phyloP scores from a whole-genome alignment of 352 stramenopile species.

The Phytopythium litorale region DNA sequence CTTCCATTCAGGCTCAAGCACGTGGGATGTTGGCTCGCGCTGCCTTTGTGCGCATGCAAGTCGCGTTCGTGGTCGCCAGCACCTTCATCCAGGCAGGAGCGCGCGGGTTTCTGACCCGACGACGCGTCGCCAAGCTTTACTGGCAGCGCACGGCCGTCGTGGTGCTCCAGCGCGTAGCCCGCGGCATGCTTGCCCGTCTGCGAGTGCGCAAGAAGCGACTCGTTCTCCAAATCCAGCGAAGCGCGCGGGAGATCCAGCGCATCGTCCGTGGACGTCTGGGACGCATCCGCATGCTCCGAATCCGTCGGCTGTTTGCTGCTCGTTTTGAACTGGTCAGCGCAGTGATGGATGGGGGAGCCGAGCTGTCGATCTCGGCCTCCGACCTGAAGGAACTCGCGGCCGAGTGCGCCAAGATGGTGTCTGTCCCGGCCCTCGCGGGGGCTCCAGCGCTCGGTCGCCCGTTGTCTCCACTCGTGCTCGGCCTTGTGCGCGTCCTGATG shows the following conservation, averaged over 20 bases:
- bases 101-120: slow-evolving; percentile 62
- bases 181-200: slow-evolving; percentile 49
- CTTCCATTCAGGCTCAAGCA: slow-evolving; percentile 69
- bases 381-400: slow-evolving; percentile 55
- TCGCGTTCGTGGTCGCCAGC: slow-evolving; percentile 67
- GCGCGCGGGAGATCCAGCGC: slow-evolving; percentile 38
- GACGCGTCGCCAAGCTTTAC: slow-evolving; percentile 62
- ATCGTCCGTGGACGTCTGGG: slow-evolving; percentile 52
- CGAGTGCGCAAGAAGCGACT: slow-evolving; percentile 20
- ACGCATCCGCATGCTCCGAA: slow-evolving; percentile 50
- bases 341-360: neutral
- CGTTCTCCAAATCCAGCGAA: slow-evolving; percentile 14
- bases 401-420: slow-evolving; percentile 48
- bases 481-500: slow-evolving; percentile 68
- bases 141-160: slow-evolving; percentile 56
- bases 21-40: slow-evolving; percentile 67
- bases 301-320: slow-evolving; percentile 35
- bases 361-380: slow-evolving; percentile 15
- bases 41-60: slow-evolving; percentile 48
- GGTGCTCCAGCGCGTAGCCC: slow-evolving; percentile 46
- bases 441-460: slow-evolving; percentile 6
- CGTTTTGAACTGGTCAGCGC: neutral
- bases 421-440: slow-evolving; percentile 23
- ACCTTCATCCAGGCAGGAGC: slow-evolving; percentile 73
- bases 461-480: slow-evolving; percentile 55